Percentiles rank a stretch among this genome's conserved stretches.
Conservation (phyloP, 768 basidiomycete species). For the Tylopilus cervinicoccineus region DNA sequence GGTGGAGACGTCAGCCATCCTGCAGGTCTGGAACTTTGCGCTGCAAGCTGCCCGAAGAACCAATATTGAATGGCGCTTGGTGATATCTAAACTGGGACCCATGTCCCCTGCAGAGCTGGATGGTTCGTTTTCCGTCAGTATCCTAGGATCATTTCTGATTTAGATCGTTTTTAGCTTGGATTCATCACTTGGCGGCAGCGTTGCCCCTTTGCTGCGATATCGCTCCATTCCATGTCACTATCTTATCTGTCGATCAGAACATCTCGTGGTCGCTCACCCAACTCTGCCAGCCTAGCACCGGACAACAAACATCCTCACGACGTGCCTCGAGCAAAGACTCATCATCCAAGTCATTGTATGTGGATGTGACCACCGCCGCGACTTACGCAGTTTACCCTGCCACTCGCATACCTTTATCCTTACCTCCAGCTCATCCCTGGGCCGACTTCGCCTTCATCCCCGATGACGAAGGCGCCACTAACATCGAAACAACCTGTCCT, state of each 20-base stretch:
- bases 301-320: constrained; percentile 25
- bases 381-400: constrained; percentile 49
- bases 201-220: constrained; percentile 37
- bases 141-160: constrained; percentile 1
- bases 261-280: constrained; percentile 57
- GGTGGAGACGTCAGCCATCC: constrained; percentile 44
- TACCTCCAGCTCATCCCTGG: constrained; percentile 28
- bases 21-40: constrained; percentile 69
- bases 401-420: constrained; percentile 40
- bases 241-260: constrained; percentile 57
- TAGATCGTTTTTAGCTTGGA: constrained; percentile 58
- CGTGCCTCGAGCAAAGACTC: constrained; percentile 30
- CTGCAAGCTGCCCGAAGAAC: constrained; percentile 57
- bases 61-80: constrained; percentile 77
- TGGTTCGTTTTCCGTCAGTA: constrained; percentile 42
- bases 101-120: constrained; percentile 59
- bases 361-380: constrained; percentile 36
- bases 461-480: constrained; percentile 26
- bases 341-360: constrained; percentile 27
- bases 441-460: constrained; percentile 29
- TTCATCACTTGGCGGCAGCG: constrained; percentile 42
- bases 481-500: constrained; percentile 31
- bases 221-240: constrained; percentile 54
- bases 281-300: constrained; percentile 19
- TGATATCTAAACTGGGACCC: constrained; percentile 63